Evolutionary conservation across 2,329 filamentous ascomycete species (phyloP).

Genomic region (Magnaporthales sp.): DNA sequence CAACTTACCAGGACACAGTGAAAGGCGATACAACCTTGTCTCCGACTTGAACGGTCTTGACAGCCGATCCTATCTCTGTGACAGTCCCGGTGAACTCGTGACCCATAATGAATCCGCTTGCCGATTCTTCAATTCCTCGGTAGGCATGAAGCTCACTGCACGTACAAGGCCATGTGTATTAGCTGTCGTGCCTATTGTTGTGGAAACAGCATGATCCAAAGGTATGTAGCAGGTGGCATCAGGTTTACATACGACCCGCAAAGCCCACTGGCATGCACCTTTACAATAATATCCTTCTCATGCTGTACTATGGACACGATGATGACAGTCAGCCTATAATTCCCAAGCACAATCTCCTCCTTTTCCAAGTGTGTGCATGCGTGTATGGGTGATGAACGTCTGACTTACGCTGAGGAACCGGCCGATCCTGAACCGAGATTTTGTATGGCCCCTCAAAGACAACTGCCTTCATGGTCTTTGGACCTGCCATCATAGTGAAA

Average conservation of each 20-base stretch:
- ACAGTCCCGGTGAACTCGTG: conserved; percentile 83
- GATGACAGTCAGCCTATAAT: background rate
- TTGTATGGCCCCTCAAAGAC: conserved; percentile 74
- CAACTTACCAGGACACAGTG: conserved; percentile 63
- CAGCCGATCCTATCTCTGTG: conserved; percentile 55
- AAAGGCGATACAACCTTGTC: conserved; percentile 80
- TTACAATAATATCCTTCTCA: conserved; percentile 69
- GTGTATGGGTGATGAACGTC: background rate
- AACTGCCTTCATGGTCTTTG: conserved; percentile 72
- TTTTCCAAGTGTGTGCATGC: background rate
- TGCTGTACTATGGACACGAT: conserved; percentile 44
- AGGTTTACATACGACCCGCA: conserved; percentile 68
- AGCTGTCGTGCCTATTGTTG: background rate
- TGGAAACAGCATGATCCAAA: background rate
- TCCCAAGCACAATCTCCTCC: background rate
- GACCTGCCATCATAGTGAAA: conserved; percentile 20
- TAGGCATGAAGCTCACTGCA: conserved; percentile 75
- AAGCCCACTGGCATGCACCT: conserved; percentile 73
- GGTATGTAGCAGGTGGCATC: background rate
- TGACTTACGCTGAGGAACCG: conserved; percentile 56
- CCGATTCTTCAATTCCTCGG: conserved; percentile 68
- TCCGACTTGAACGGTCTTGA: conserved; percentile 61
- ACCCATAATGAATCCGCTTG: conserved; percentile 59
- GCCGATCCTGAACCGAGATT: conserved; percentile 69
- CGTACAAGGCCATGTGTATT: background rate